Conservation (phyloP, 805 yeast species). For the Hanseniaspora clermontiae region DNA sequence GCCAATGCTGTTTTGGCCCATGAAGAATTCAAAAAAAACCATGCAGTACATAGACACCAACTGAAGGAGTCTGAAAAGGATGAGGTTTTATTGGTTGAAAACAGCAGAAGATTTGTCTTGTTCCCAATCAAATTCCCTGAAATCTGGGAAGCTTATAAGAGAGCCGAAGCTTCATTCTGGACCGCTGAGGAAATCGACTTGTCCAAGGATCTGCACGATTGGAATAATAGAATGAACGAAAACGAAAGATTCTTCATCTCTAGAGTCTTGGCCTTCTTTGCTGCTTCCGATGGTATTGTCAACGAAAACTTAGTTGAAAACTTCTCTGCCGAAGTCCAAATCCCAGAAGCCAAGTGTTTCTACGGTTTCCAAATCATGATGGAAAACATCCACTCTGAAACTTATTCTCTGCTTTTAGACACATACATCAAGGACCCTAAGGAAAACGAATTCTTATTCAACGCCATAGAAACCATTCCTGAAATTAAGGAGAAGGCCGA, state of each 20-base stretch:
- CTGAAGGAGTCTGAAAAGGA: constrained; percentile 67
- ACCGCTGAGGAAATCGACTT: constrained; percentile 97
- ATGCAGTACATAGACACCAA: constrained; percentile 57
- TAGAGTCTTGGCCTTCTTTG: constrained; percentile 90
- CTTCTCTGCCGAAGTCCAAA: constrained; percentile 91
- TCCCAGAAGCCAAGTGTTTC: constrained; percentile 96
- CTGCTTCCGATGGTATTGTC: constrained; percentile 97
- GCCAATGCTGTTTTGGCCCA: constrained; percentile 33
- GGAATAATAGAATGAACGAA: constrained; percentile 80
- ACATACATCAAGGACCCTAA: constrained; percentile 92
- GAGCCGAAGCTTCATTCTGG: constrained; percentile 99
- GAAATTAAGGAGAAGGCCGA: constrained; percentile 95
- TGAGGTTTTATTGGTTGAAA: constrained; percentile 79
- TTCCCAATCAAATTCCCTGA: constrained; percentile 96
- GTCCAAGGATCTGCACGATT: constrained; percentile 79
- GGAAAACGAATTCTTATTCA: constrained; percentile 79
- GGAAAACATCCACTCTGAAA: constrained; percentile 97
- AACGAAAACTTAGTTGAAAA: constrained; percentile 96
- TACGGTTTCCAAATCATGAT: constrained; percentile 99
- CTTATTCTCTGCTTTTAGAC: constrained; percentile 87
- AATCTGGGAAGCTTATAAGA: constrained; percentile 97
- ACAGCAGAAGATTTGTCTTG: constrained; percentile 76
- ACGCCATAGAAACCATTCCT: constrained; percentile 93
- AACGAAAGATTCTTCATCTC: constrained; percentile 89
- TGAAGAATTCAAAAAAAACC: constrained; percentile 43